Evolutionary conservation across 257 asterid species (phyloP).

Genomic region (Solanum pimpinellifolium): DNA sequence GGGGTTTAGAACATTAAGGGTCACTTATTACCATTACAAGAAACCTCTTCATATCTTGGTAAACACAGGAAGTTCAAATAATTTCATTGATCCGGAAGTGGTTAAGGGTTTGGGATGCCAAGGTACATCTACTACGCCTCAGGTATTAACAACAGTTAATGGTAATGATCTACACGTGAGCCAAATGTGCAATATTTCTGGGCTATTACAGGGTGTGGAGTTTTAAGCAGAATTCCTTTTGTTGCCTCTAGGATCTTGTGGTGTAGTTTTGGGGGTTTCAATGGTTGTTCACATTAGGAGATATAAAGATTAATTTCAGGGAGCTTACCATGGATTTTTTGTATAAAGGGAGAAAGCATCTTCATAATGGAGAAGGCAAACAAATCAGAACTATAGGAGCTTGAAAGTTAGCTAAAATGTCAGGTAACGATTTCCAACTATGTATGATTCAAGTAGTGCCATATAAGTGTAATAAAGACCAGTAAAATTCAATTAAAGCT

Average conservation of each 20-base stretch:
- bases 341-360: not conserved
- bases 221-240: not conserved
- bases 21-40: not conserved
- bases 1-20: not conserved
- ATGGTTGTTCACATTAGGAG: not conserved
- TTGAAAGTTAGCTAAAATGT: not conserved
- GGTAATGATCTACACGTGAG: not conserved
- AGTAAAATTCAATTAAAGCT: not conserved
- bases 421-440: not conserved
- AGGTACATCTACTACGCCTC: not conserved
- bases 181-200: not conserved
- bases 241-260: not conserved
- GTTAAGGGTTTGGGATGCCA: not conserved
- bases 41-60: not conserved
- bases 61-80: not conserved
- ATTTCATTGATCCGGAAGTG: not conserved
- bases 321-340: not conserved
- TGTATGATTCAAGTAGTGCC: not conserved
- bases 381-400: not conserved
- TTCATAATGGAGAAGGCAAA: no score
- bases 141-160: not conserved
- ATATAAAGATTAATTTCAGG: not conserved
- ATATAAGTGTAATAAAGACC: not conserved
- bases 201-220: not conserved
- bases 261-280: not conserved